A percentile compares a stretch with the other conserved stretches of the same genome.
phyloP scores from a whole-genome alignment of 1,284 basidiomycete species.

The Pterulicium gracile region DNA sequence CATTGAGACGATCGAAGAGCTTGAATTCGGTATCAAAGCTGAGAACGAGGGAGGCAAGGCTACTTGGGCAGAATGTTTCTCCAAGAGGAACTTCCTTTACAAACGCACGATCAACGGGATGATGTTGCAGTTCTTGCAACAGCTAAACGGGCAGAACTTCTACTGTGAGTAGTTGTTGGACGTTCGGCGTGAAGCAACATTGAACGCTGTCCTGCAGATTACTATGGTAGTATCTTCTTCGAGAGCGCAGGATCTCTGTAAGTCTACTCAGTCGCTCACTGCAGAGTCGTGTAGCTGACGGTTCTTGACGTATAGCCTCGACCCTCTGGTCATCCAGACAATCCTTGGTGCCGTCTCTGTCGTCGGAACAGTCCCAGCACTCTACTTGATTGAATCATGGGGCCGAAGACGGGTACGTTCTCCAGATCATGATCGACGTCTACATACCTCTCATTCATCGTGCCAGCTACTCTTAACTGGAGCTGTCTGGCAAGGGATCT shows the following conservation, averaged over 20 bases:
- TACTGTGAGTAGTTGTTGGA: conserved; percentile 43
- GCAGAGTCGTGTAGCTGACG: background rate
- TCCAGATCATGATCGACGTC: too few relatives aligned
- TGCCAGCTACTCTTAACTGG: conserved; percentile 55
- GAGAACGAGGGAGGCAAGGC: conserved; percentile 74
- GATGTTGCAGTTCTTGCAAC: conserved; percentile 78
- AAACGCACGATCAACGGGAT: conserved; percentile 66
- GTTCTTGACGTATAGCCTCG: conserved; percentile 29
- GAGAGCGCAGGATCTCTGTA: conserved; percentile 58
- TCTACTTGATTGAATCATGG: conserved; percentile 57
- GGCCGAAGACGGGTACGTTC: conserved; percentile 44
- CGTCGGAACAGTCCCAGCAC: conserved; percentile 51
- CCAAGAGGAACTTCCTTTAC: conserved; percentile 55
- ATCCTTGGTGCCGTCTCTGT: conserved; percentile 64
- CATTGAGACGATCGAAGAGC: conserved; percentile 54
- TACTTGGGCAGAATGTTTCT: conserved; percentile 74
- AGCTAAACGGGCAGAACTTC: conserved; percentile 69
- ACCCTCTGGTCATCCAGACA: conserved; percentile 63
- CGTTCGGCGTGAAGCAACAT: too few relatives aligned
- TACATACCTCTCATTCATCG: background rate
- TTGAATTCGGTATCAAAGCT: conserved; percentile 53
- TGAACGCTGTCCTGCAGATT: too few relatives aligned
- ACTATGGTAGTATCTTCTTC: conserved; percentile 80
- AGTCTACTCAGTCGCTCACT: conserved; percentile 11
- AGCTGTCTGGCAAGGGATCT: conserved; percentile 48